Base-by-base conservation (phyloP, 306 rosid genomes). In the Cucumis cinereus region DNA sequence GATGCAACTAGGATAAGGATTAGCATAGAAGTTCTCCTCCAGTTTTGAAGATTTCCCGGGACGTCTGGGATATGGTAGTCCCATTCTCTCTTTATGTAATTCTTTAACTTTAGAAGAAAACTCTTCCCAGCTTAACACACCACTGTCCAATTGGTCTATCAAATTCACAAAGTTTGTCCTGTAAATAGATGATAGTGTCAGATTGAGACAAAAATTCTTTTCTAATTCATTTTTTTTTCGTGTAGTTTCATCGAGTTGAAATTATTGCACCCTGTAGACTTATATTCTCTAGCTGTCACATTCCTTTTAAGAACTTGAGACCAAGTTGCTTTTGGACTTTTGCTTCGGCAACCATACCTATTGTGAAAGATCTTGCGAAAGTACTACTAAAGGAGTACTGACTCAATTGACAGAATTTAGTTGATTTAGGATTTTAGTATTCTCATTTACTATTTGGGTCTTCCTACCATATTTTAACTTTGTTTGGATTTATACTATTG, bases 11-110 rank as follows among this genome's bases (percentile, higher is more conserved):
- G 98, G 99, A 75, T 86, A 85, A 30, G 99, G 99, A 77, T 95
- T 95, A 19, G 99, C 98, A 14, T 79, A 95, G 83, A 95, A 95
- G 59, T 92, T 92, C 89, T 95, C 99, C 86, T 95, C 99, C 20
- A 66, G 77, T 81, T 94, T 92, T 5, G 98, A 94, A 4, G 88
- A 81, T 75, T 92, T 92, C 72, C 98, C 98, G 10, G 86, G 59
- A 19, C 77, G 88, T 83, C 99, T 86, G 43, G 28, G 84, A 85
- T 89, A 90, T 55, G 99, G 98, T 6, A 84, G 87, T 24, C 99
- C 98, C 14, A 85, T 88, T 67, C 99, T 81, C 36, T 88, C 62
- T 54, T 89, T 78, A 84, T 95, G 99, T 79, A 81, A 66, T 40
- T 40, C 79, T 28, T 67, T 89, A 22, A 95, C 93, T 78, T 85